phyloP scores from a whole-genome alignment of 371 early-diverging fungal genomes.

The Mucor racemosus region DNA sequence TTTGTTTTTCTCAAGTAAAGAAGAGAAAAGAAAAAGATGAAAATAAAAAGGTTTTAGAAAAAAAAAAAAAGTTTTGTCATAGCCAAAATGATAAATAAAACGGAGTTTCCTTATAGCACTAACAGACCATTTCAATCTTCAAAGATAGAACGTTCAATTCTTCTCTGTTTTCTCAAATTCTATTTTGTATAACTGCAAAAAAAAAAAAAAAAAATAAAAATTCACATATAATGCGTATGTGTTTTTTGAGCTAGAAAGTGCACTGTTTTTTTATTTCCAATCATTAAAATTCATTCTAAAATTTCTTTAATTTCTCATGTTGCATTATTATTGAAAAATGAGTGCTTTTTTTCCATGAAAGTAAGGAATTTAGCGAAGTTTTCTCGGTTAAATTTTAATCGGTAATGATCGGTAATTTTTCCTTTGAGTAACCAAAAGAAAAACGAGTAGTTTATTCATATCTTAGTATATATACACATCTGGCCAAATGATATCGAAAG shows the following conservation, averaged over 20 bases:
- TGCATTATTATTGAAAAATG: too few relatives aligned
- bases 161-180: not conserved
- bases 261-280: too few relatives aligned
- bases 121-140: slow-evolving; percentile 7
- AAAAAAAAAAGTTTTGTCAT: slow-evolving; percentile 4
- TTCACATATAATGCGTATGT: too few relatives aligned
- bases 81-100: slow-evolving; percentile 1
- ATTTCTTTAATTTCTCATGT: too few relatives aligned
- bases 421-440: not conserved
- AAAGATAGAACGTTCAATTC: not conserved
- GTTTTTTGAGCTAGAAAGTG: too few relatives aligned
- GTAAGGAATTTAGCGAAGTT: not conserved
- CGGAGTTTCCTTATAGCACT: slow-evolving; percentile 4
- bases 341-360: too few relatives aligned
- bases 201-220: not conserved
- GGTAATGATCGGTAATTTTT: not conserved
- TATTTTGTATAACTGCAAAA: not conserved
- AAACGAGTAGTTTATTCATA: too few relatives aligned
- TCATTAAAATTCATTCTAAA: too few relatives aligned
- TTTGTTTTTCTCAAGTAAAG: not conserved
- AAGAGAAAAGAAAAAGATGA: not conserved
- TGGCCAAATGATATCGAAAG: too few relatives aligned
- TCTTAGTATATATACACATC: too few relatives aligned
- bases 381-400: slow-evolving; percentile 6
- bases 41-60: not conserved